Conservation (phyloP, 2,329 filamentous ascomycete genomes). For the Aspergillus cejpii region DNA sequence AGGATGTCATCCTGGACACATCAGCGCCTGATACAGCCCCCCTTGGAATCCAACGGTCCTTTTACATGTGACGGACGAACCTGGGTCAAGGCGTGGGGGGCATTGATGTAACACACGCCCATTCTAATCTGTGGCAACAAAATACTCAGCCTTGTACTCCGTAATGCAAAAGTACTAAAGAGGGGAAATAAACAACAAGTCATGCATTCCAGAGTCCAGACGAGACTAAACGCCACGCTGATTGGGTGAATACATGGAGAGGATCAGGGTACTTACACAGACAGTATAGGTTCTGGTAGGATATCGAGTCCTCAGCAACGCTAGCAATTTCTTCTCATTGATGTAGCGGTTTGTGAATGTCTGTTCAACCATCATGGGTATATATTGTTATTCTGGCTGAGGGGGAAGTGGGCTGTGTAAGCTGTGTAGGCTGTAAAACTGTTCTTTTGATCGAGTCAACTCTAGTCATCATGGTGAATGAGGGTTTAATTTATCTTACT, state of each 20-base stretch:
- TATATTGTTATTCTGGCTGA: no score
- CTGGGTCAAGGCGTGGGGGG: slow-evolving; percentile 1
- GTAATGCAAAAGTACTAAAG: no score
- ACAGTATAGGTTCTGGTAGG: slow-evolving; percentile 2
- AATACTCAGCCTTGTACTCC: no score
- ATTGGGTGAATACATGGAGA: no score
- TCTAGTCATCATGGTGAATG: neutral
- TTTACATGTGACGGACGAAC: neutral
- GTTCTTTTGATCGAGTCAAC: neutral
- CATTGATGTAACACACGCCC: slow-evolving; percentile 2
- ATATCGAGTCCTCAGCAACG: slow-evolving; percentile 2
- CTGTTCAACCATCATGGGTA: neutral
- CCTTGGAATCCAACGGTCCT: no score
- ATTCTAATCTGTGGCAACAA: neutral
- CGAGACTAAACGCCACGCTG: no score
- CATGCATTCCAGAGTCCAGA: no score
- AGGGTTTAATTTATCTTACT: neutral
- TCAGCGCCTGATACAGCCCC: neutral
- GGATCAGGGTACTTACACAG: slow-evolving; percentile 4
- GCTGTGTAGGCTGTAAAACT: no score
- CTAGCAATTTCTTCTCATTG: neutral
- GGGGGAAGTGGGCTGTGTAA: no score
- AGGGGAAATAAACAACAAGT: no score
- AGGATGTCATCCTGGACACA: neutral
- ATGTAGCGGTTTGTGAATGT: slow-evolving; percentile 4